Percentiles rank a stretch among this genome's conserved stretches.
These are phyloP conservation scores for Amanita brunnescens DNA, from an alignment of 768 basidiomycete species.

Conservation along the genomic window DNA sequence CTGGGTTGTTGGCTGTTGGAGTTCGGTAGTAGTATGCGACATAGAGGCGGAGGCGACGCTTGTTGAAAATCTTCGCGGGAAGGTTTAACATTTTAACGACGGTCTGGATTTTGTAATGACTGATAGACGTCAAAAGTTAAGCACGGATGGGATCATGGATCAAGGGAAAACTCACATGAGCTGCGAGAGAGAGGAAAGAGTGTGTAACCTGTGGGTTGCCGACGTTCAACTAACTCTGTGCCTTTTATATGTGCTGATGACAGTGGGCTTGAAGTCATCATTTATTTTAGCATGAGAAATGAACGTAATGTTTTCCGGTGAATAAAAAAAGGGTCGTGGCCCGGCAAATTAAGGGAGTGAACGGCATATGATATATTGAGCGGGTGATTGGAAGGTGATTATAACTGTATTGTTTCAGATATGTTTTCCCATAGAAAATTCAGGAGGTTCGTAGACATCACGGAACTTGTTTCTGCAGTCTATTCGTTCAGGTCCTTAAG, in stretches of 20 bases:
- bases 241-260: background rate
- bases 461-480: too few species aligned
- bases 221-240: background rate
- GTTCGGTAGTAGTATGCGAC: constrained; percentile 6
- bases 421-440: too few species aligned
- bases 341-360: background rate
- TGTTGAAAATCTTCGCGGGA: constrained; percentile 3
- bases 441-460: too few species aligned
- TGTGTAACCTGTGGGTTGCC: background rate
- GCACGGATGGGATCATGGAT: too few species aligned
- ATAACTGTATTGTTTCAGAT: too few species aligned
- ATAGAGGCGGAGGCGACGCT: background rate
- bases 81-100: background rate
- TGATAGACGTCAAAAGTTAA: background rate
- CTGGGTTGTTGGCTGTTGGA: constrained; percentile 2
- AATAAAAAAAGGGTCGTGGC: background rate
- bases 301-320: background rate
- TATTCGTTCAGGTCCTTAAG: too few species aligned
- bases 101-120: background rate
- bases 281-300: background rate
- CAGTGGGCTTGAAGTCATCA: background rate
- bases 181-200: background rate
- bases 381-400: background rate
- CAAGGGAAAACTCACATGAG: background rate
- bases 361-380: background rate